Evolutionary conservation across 2,329 filamentous ascomycete genomes (phyloP), one percentile per base, ranked within the genome.

Genomic region (Zymoseptoria crescenta): DNA sequence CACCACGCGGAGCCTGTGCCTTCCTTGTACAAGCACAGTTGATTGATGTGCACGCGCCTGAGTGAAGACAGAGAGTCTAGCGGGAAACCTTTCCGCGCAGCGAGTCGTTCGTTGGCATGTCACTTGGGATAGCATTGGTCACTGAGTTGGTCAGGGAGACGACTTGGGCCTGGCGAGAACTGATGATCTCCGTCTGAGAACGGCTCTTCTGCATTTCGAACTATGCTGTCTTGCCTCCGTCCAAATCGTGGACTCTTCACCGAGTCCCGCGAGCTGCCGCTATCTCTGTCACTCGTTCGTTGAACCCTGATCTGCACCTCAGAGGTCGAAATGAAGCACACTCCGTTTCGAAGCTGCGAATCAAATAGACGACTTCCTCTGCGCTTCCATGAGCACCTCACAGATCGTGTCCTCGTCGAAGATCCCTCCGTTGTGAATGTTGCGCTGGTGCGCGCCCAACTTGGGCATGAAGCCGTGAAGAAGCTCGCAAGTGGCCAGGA

Each of bases 381-480:
- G 58, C 1, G 57, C 60, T 19, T 61, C 54, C 45, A 59, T 52
- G 48, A 64, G 51, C 49, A 61, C 62, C 5, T 30, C 29, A 7
- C 35, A 56, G 56, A 65, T 58, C 24, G 58, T 52, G 48, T 62
- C 65, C 53, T 65, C 64, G 41, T 69, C 66, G 29, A 67, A 66
- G 28, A 68, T 63, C 9, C 67, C 67, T n/a, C 67, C 67, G 21
- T 67, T 67, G 55, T 67, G 65, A 30, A 69, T 65, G 56, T 62
- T 65, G 45, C 65, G 62, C 55, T 68, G 65, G 57, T 69, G 67
- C 13, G 56, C 60, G 13, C 61, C 64, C 10, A 69, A 49, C 49
- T 58, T 56, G 20, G 56, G 59, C 59, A 66, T 64, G 55, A 60
- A 58, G 48, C 56, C 28, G 49, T 62, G 57, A 30, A 69, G 61